Evolutionary conservation across 169 alveolate species (phyloP).

Genomic region (Babesia bigemina): DNA sequence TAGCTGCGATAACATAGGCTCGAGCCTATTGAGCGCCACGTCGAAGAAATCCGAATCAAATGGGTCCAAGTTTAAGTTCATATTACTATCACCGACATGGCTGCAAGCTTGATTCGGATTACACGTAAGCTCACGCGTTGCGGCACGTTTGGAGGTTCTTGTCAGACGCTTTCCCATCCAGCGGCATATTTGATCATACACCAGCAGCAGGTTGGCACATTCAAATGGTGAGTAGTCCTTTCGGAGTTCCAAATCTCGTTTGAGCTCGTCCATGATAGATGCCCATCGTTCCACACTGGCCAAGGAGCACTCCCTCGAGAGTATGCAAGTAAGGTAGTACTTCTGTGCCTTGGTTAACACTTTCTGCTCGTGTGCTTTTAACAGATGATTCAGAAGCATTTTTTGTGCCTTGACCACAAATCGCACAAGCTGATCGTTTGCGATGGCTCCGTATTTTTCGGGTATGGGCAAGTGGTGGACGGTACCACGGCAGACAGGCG

Average conservation of each 20-base stretch:
- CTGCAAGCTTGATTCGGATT: not conserved
- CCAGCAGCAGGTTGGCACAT: conserved; percentile 51
- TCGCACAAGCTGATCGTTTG: not conserved
- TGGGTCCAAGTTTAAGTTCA: not conserved
- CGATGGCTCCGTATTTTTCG: not conserved
- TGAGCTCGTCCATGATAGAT: conserved; percentile 2
- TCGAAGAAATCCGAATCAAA: conserved; percentile 25
- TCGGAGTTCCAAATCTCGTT: not conserved
- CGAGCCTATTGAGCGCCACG: conserved; percentile 8
- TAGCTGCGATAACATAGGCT: conserved; percentile 24
- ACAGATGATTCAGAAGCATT: conserved; percentile 1
- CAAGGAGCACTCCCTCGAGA: conserved; percentile 53
- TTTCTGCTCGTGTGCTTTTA: conserved; percentile 23
- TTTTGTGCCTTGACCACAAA: conserved; percentile 27
- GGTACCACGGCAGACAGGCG: not conserved
- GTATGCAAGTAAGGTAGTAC: conserved; percentile 40
- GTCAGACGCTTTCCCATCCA: conserved; percentile 33
- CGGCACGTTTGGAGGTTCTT: not conserved
- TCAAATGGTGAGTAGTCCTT: conserved; percentile 32
- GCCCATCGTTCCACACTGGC: conserved; percentile 33
- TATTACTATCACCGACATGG: not conserved
- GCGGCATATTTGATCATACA: conserved; percentile 62
- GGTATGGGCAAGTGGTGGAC: not conserved
- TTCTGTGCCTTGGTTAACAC: conserved; percentile 48
- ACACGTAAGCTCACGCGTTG: not conserved